These are phyloP conservation scores for Seiridium cupressi DNA, from an alignment of 2,329 filamentous ascomycete genomes.

Conservation along the genomic window DNA sequence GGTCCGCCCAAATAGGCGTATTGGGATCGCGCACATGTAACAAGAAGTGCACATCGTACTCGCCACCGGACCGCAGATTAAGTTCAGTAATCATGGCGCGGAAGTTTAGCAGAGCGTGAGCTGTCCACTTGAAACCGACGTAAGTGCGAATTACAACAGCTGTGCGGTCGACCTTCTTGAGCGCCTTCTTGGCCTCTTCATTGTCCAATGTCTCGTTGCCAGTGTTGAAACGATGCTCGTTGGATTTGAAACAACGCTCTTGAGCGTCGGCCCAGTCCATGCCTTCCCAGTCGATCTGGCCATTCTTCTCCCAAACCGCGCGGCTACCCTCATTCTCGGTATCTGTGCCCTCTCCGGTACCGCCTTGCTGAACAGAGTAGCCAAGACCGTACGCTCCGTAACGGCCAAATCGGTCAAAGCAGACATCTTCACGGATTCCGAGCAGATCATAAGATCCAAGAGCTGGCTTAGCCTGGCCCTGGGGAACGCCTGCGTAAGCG, in stretches of 20 bases:
- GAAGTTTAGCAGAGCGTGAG: slow-evolving; percentile 76
- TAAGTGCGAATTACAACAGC: slow-evolving; percentile 81
- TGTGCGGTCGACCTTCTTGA: slow-evolving; percentile 55
- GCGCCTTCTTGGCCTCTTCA: slow-evolving; percentile 21
- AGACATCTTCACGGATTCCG: slow-evolving; percentile 74
- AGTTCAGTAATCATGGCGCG: slow-evolving; percentile 80
- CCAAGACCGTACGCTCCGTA: slow-evolving; percentile 83
- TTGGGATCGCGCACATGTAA: slow-evolving; percentile 81
- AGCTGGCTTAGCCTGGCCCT: slow-evolving; percentile 74
- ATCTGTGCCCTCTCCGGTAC: slow-evolving; percentile 68
- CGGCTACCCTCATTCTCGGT: slow-evolving; percentile 68
- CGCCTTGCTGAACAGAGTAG: slow-evolving; percentile 73
- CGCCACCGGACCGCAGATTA: slow-evolving; percentile 72
- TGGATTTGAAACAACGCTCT: slow-evolving; percentile 53
- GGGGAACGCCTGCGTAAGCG: slow-evolving; percentile 68
- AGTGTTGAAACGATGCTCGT: slow-evolving; percentile 60
- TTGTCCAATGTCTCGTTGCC: slow-evolving; percentile 33
- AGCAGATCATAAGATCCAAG: slow-evolving; percentile 76
- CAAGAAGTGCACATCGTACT: slow-evolving; percentile 81
- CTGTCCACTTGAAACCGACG: slow-evolving; percentile 74
- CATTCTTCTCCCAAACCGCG: slow-evolving; percentile 52
- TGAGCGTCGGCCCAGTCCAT: slow-evolving; percentile 57
- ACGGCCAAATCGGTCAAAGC: slow-evolving; percentile 84
- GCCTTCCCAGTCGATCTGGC: slow-evolving; percentile 54
- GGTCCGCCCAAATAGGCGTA: slow-evolving; percentile 78